These are phyloP conservation scores for Liquidambar formosana DNA, from an alignment of 164 flowering plant genomes.

Conservation along the genomic window DNA sequence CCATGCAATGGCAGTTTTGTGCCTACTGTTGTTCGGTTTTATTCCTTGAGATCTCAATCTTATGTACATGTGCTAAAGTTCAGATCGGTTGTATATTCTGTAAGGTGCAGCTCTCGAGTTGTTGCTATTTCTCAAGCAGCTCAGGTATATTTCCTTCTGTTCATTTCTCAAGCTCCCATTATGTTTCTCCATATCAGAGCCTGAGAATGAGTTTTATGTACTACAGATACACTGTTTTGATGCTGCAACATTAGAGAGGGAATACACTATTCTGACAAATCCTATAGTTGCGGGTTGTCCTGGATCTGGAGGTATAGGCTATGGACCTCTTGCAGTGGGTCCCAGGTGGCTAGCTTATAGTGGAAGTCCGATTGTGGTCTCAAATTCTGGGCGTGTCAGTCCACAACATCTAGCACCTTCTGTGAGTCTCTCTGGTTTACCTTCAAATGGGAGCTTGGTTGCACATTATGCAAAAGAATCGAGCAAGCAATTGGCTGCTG, in stretches of 20 bases:
- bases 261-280: constrained; percentile 65
- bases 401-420: constrained; percentile 64
- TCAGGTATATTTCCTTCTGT: constrained; percentile 48
- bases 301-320: constrained; percentile 56
- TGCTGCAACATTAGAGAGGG: constrained; percentile 70
- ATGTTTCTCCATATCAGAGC: background rate
- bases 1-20: constrained; percentile 31
- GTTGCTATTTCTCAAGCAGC: constrained; percentile 69
- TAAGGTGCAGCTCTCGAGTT: constrained; percentile 76
- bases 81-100: constrained; percentile 63
- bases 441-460: constrained; percentile 65
- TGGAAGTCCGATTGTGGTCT: constrained; percentile 55
- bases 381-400: constrained; percentile 53
- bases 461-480: constrained; percentile 84
- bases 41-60: constrained; percentile 70
- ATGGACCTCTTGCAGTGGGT: constrained; percentile 87
- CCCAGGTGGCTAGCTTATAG: constrained; percentile 85
- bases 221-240: constrained; percentile 79
- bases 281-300: constrained; percentile 42
- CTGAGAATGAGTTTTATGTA: background rate
- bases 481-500: constrained; percentile 84
- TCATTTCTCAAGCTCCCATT: background rate
- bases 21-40: constrained; percentile 64
- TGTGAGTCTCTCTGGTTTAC: constrained; percentile 38
- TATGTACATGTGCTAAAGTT: constrained; percentile 70